phyloP scores from a whole-genome alignment of 371 early-diverging fungal species.

The Mortierella sp. region DNA sequence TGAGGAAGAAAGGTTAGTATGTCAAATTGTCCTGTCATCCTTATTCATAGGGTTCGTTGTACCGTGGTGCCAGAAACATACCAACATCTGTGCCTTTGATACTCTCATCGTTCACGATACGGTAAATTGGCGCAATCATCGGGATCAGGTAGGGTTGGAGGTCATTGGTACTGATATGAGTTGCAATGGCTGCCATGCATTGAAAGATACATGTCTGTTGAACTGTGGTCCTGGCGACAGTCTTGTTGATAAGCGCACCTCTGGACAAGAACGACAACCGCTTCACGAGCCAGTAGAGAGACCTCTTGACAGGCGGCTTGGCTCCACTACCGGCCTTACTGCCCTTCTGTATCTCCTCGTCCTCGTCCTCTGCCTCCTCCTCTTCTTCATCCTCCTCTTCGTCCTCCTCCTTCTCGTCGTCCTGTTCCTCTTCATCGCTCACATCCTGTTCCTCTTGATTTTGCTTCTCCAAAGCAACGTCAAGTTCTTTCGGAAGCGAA shows the following conservation, averaged over 20 bases:
- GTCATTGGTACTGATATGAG: conserved; percentile 66
- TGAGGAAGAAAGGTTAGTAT: no score
- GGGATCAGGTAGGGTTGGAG: conserved; percentile 73
- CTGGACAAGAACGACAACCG: conserved; percentile 77
- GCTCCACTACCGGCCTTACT: conserved; percentile 38
- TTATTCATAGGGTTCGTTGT: no score
- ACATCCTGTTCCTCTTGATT: conserved; percentile 42
- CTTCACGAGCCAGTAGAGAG: conserved; percentile 72
- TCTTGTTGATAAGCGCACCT: conserved; percentile 61
- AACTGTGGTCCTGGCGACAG: conserved; percentile 22
- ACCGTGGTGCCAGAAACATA: no score
- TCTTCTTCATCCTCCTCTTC: conserved; percentile 53
- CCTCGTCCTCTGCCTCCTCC: conserved; percentile 49
- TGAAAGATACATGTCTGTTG: conserved; percentile 85
- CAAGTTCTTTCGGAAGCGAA: conserved; percentile 33
- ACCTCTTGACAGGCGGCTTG: conserved; percentile 48
- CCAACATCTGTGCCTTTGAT: conserved; percentile 69
- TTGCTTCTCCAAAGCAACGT: conserved; percentile 25
- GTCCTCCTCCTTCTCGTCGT: conserved; percentile 56
- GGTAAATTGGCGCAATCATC: conserved; percentile 84
- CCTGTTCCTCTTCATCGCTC: conserved; percentile 56
- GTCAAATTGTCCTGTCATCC: no score
- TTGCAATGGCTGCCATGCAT: conserved; percentile 90
- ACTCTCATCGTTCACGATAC: conserved; percentile 79
- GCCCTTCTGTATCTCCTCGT: background rate